A percentile compares a stretch with the other conserved stretches of the same genome.
phyloP scores from a whole-genome alignment of 345 rosid genomes.

The Mercurialis annua region DNA sequence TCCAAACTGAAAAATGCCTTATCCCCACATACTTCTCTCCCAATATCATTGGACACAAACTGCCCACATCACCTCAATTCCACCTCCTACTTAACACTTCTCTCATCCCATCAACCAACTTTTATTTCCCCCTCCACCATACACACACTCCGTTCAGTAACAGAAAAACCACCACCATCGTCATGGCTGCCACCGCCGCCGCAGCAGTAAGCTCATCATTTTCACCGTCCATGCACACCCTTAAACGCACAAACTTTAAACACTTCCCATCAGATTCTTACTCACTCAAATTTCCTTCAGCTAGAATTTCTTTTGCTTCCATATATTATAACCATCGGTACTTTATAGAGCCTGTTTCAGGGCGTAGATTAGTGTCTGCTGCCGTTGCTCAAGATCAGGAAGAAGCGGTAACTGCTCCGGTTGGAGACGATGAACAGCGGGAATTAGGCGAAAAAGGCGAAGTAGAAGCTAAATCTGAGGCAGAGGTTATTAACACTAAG shows the following conservation, averaged over 20 bases:
- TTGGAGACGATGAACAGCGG: constrained; percentile 20
- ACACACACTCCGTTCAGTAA: constrained; percentile 8
- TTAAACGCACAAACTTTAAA: constrained; percentile 36
- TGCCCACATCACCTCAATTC: constrained; percentile 34
- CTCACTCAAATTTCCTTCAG: constrained; percentile 21
- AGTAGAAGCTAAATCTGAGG: constrained; percentile 13
- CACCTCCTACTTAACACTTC: too few species aligned
- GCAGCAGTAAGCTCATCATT: constrained; percentile 41
- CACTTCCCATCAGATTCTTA: constrained; percentile 18
- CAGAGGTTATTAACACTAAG: constrained; percentile 47
- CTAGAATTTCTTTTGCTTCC: constrained; percentile 8
- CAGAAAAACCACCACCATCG: constrained; percentile 22
- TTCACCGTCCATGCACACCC: constrained; percentile 37
- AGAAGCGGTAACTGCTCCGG: constrained; percentile 26
- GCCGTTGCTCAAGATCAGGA: constrained; percentile 46
- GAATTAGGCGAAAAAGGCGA: constrained; percentile 22
- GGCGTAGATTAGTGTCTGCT: constrained; percentile 46
- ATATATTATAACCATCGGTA: constrained; percentile 12
- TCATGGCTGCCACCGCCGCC: constrained; percentile 42
- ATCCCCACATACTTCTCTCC: background rate
- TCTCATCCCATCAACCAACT: background rate
- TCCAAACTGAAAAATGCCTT: constrained; percentile 11
- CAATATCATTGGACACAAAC: constrained; percentile 31
- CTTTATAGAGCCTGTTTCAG: constrained; percentile 10
- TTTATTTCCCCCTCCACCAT: background rate